Evolutionary conservation across 2,329 filamentous ascomycete species (phyloP).

Genomic region (Parafenestella ontariensis): DNA sequence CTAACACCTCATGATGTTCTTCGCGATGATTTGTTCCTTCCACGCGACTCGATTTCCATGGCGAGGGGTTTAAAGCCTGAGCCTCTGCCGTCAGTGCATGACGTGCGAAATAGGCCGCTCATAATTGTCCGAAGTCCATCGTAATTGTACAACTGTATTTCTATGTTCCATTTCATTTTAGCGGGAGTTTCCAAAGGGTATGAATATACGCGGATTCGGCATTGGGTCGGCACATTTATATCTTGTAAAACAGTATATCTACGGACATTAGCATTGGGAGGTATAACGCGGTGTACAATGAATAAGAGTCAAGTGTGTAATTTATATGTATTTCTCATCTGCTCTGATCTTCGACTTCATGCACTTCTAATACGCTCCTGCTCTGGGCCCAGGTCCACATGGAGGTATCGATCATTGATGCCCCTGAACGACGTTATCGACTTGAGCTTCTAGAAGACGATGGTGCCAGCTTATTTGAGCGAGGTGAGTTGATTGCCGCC

Average conservation of each 20-base stretch:
- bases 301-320: background rate
- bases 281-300: background rate
- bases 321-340: background rate
- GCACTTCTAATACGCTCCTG: too few relatives aligned
- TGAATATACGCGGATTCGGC: too few relatives aligned
- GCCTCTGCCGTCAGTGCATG: background rate
- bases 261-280: background rate
- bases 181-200: background rate
- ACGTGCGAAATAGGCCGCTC: slow-evolving; percentile 6
- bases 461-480: too few relatives aligned
- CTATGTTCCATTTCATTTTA: background rate
- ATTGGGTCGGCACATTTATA: background rate
- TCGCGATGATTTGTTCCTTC: background rate
- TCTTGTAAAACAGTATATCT: background rate
- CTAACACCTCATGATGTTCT: background rate
- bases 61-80: background rate
- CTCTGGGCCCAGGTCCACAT: too few relatives aligned
- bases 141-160: background rate
- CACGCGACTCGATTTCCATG: background rate
- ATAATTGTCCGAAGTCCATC: background rate
- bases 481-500: too few relatives aligned
- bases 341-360: background rate
- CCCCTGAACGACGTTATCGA: too few relatives aligned
- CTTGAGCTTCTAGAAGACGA: too few relatives aligned
- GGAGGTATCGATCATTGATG: too few relatives aligned